These are phyloP conservation scores for Chamaecyparis obtusa DNA, from an alignment of 75 land plant genomes.

Conservation along the genomic window DNA sequence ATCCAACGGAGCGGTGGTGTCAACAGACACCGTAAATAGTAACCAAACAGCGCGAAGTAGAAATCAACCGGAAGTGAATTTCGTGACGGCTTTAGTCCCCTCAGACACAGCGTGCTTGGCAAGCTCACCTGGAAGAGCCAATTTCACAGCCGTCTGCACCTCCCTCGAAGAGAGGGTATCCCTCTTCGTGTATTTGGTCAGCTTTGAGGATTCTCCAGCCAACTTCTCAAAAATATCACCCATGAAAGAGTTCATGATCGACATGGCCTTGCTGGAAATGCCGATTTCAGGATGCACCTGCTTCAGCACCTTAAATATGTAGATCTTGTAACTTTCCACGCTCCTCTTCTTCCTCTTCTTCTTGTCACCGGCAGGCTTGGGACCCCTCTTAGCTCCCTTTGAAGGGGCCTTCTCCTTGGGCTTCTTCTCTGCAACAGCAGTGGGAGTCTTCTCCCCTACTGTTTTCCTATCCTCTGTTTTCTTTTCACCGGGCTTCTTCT, in stretches of 20 bases:
- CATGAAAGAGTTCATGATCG: slow-evolving; percentile 58
- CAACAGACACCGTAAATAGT: background rate
- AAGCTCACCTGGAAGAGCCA: slow-evolving; percentile 71
- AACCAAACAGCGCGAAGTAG: background rate
- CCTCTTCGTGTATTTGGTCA: slow-evolving; percentile 41
- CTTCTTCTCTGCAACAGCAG: slow-evolving; percentile 15
- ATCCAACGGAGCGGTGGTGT: background rate
- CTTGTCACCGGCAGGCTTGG: slow-evolving; percentile 17
- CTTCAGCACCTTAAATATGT: slow-evolving; percentile 15
- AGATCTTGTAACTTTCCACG: slow-evolving; percentile 36
- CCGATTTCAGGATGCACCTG: slow-evolving; percentile 35
- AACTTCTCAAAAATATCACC: slow-evolving; percentile 77
- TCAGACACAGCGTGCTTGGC: slow-evolving; percentile 70
- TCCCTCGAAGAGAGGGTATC: slow-evolving; percentile 64
- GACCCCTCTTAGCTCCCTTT: slow-evolving; percentile 13
- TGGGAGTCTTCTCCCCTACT: background rate
- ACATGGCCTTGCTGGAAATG: slow-evolving; percentile 70
- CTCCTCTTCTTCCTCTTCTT: slow-evolving; percentile 30
- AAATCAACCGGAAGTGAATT: background rate
- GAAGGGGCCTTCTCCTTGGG: background rate
- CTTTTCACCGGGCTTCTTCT: slow-evolving; percentile 19
- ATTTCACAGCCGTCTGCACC: slow-evolving; percentile 56
- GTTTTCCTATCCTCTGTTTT: slow-evolving; percentile 21
- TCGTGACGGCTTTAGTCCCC: slow-evolving; percentile 61
- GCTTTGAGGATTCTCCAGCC: slow-evolving; percentile 53